phyloP scores from a whole-genome alignment of 495 filamentous ascomycete species.

The Aspergillus sclerotioniger region DNA sequence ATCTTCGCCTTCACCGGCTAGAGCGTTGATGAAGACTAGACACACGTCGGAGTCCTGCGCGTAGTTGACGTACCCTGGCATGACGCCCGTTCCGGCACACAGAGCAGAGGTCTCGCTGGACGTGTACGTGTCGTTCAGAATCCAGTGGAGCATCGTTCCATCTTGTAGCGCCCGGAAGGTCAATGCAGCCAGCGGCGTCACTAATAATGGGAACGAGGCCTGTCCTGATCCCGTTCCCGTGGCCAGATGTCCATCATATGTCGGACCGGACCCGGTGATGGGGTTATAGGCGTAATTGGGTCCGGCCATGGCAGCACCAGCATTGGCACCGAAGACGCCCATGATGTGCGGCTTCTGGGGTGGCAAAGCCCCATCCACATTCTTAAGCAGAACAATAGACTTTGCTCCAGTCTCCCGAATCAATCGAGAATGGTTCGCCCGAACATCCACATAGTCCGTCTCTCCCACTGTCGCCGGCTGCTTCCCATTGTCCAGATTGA shows the following conservation, averaged over 20 bases:
- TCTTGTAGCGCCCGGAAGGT: conserved; percentile 51
- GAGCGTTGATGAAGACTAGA: conserved; percentile 56
- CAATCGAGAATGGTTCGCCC: no score
- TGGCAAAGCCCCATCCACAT: conserved; percentile 58
- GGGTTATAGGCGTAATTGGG: conserved; percentile 47
- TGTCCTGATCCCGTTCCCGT: conserved; percentile 20
- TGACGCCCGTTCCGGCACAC: conserved; percentile 12
- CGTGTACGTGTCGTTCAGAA: conserved; percentile 44
- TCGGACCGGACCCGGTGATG: conserved; percentile 41
- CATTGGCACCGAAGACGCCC: conserved; percentile 62
- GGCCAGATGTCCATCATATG: conserved; percentile 31
- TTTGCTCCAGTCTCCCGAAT: no score
- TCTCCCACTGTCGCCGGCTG: conserved; percentile 63
- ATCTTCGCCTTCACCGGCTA: conserved; percentile 58
- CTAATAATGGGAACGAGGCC: conserved; percentile 46
- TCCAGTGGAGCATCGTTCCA: conserved; percentile 43
- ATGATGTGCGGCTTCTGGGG: conserved; percentile 50
- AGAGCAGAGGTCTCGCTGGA: conserved; percentile 17
- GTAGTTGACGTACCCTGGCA: conserved; percentile 12
- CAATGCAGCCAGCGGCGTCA: conserved; percentile 58
- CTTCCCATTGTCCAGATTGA: conserved; percentile 53
- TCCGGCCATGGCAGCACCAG: conserved; percentile 57
- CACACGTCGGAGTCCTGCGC: conserved; percentile 61
- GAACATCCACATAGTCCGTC: conserved; percentile 8
- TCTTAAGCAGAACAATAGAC: conserved; percentile 48